Evolutionary conservation across 768 basidiomycete species (phyloP).

Genomic region (Psilocybe sp.): DNA sequence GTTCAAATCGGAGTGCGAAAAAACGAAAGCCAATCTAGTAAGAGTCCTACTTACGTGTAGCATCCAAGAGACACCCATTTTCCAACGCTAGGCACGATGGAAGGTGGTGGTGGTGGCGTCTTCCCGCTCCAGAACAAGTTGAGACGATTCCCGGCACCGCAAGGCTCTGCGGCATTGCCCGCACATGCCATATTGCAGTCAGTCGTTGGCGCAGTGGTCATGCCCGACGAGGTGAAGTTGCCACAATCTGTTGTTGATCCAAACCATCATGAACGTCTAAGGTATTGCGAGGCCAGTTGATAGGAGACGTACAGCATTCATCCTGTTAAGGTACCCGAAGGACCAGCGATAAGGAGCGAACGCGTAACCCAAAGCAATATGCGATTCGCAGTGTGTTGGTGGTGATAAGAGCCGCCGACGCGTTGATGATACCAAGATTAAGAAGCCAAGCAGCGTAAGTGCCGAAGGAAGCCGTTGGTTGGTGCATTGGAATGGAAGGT

Average conservation of each 20-base stretch:
- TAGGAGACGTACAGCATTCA: too few relatives aligned
- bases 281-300: too few relatives aligned
- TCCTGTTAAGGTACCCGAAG: too few relatives aligned
- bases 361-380: too few relatives aligned
- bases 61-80: conserved; percentile 75
- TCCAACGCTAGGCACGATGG: conserved; percentile 51
- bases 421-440: too few relatives aligned
- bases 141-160: conserved; percentile 58
- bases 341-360: too few relatives aligned
- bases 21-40: conserved; percentile 13
- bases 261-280: neutral
- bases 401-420: too few relatives aligned
- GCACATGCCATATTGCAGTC: conserved; percentile 65
- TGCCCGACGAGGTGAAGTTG: conserved; percentile 46
- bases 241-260: conserved; percentile 53
- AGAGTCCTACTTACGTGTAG: conserved; percentile 50
- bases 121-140: conserved; percentile 65
- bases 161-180: conserved; percentile 54
- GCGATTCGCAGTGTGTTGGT: too few relatives aligned
- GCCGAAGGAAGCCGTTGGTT: too few relatives aligned
- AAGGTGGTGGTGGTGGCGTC: conserved; percentile 52
- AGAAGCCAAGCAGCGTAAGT: too few relatives aligned
- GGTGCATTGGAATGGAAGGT: too few relatives aligned
- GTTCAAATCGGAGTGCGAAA: conserved; percentile 8
- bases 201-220: conserved; percentile 38